Evolutionary conservation across 805 yeast species (phyloP).

Genomic region (Spathaspora sp.): DNA sequence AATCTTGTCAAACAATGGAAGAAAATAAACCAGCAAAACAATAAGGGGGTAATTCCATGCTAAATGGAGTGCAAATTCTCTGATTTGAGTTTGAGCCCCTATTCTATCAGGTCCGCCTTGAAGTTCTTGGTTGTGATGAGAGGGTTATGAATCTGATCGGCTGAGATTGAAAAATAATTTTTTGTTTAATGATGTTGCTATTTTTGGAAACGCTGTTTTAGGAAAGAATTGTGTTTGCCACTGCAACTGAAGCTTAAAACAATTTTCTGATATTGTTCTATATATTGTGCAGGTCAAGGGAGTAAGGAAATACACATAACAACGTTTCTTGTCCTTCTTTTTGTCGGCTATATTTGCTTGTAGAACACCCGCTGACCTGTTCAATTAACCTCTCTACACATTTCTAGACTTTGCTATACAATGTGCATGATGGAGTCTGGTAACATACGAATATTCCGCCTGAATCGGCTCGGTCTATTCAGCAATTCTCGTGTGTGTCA

Average conservation of each 20-base stretch:
- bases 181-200: not conserved
- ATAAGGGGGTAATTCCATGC: not conserved
- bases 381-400: not conserved
- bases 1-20: not conserved
- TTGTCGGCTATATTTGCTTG: no score
- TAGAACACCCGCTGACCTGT: not conserved
- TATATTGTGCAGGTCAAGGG: no score
- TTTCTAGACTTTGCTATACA: no score
- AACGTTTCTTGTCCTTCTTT: no score
- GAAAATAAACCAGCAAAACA: not conserved
- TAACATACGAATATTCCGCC: not conserved
- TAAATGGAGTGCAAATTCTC: not conserved
- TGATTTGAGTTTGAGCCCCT: not conserved
- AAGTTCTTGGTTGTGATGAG: not conserved
- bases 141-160: not conserved
- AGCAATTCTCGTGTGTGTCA: not conserved
- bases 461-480: not conserved
- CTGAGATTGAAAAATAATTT: not conserved
- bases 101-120: not conserved
- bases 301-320: no score
- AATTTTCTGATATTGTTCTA: no score
- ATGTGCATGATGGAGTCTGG: not conserved
- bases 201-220: not conserved
- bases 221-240: not conserved
- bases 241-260: no score